Percentiles rank a stretch among this genome's conserved stretches.
These are phyloP conservation scores for Phytophthora idaei DNA, from an alignment of 352 stramenopile genomes.

Conservation along the genomic window DNA sequence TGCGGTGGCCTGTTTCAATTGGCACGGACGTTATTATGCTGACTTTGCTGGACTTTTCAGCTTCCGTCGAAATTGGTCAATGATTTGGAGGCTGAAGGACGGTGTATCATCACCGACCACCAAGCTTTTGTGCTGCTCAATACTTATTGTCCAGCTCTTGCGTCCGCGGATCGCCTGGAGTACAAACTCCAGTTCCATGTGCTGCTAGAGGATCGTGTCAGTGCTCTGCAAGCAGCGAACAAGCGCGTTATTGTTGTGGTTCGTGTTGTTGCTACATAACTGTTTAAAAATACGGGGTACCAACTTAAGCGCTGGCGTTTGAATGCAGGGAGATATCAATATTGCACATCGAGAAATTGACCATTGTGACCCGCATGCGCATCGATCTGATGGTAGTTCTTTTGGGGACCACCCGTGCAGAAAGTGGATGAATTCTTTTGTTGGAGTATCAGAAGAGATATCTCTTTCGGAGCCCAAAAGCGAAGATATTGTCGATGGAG, in stretches of 20 bases:
- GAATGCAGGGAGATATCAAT: conserved; percentile 80
- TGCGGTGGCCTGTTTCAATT: neutral
- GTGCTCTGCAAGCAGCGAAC: conserved; percentile 45
- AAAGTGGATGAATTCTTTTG: conserved; percentile 70
- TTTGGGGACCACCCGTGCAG: conserved; percentile 74
- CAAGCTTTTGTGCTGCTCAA: conserved; percentile 90
- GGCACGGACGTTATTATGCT: neutral
- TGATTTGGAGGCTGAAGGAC: conserved; percentile 79
- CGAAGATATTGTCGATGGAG: neutral
- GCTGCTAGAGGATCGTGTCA: conserved; percentile 70
- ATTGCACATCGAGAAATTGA: conserved; percentile 82
- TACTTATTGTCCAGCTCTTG: conserved; percentile 85
- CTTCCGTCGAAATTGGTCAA: conserved; percentile 58
- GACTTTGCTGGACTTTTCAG: conserved; percentile 26
- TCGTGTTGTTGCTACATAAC: conserved; percentile 8
- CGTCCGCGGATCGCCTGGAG: conserved; percentile 71
- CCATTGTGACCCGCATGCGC: conserved; percentile 61
- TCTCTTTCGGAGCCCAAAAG: neutral
- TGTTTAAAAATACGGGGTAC: neutral
- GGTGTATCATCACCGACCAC: conserved; percentile 89
- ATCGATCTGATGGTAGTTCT: conserved; percentile 30
- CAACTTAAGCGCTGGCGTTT: conserved; percentile 4
- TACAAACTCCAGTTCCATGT: conserved; percentile 89
- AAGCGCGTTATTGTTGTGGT: conserved; percentile 77
- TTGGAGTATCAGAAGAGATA: conserved; percentile 17